These are phyloP conservation scores for Neurospora sp. DNA, from an alignment of 495 filamentous ascomycete species.

Conservation along the genomic window DNA sequence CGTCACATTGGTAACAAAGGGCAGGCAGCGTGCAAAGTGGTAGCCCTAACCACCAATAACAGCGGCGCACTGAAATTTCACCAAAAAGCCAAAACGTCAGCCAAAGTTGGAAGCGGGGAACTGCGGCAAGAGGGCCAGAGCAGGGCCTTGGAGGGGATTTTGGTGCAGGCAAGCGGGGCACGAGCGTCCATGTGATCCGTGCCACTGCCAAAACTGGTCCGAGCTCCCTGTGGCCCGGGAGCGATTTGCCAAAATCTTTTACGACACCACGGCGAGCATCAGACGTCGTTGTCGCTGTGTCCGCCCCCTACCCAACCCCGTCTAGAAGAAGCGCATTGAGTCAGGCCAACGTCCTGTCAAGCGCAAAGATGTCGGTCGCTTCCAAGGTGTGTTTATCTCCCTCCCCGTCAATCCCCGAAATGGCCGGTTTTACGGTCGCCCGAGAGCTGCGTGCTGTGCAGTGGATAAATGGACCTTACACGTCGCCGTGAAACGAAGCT, in stretches of 20 bases:
- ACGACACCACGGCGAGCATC: not conserved
- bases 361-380: constrained; percentile 53
- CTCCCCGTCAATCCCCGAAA: not conserved
- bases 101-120: not conserved
- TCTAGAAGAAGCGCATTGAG: not conserved
- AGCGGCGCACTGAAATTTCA: not conserved
- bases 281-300: constrained; percentile 2
- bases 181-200: not conserved
- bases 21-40: not conserved
- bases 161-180: not conserved
- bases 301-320: not conserved
- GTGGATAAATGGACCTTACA: not conserved
- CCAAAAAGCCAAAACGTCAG: not conserved
- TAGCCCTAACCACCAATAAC: not conserved
- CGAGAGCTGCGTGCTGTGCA: not conserved
- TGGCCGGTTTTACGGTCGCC: not conserved
- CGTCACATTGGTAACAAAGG: not conserved
- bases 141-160: not conserved
- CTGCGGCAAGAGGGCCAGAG: not conserved
- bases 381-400: constrained; percentile 42
- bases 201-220: not conserved
- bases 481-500: not conserved
- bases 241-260: not conserved
- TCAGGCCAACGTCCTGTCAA: not conserved
- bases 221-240: not conserved